Percentiles rank a stretch among this genome's conserved stretches.
Evolutionary conservation across 345 rosid genomes (phyloP).

Genomic region (Citrus mangshanensis): DNA sequence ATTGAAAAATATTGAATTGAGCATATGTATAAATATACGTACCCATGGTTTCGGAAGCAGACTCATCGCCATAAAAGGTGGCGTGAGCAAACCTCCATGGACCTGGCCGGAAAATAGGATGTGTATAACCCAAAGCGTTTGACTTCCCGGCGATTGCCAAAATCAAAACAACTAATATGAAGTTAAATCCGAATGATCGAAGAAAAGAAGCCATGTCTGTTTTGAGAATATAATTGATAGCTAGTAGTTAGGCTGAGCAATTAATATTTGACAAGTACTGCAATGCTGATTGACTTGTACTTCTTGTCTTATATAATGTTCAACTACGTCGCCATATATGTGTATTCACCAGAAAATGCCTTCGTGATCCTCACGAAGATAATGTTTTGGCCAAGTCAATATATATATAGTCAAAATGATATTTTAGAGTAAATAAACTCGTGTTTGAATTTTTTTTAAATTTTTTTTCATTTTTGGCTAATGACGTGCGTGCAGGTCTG

Average conservation of each 20-base stretch:
- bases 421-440: not conserved
- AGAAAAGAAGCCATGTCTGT: conserved; percentile 24
- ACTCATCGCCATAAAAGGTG: conserved; percentile 70
- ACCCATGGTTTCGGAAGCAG: conserved; percentile 66
- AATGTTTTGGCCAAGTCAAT: conserved; percentile 5
- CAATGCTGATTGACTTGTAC: not conserved
- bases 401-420: too few relatives aligned
- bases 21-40: not conserved
- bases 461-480: not conserved
- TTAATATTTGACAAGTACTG: not conserved
- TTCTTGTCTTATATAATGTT: conserved; percentile 1
- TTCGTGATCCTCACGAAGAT: conserved; percentile 43
- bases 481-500: conserved; percentile 21
- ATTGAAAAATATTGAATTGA: too few relatives aligned
- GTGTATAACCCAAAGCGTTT: conserved; percentile 12
- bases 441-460: not conserved
- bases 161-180: conserved; percentile 22
- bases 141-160: conserved; percentile 21
- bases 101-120: conserved; percentile 36
- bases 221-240: not conserved
- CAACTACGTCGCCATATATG: not conserved
- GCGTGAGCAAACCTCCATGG: conserved; percentile 62
- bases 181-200: conserved; percentile 39
- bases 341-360: conserved; percentile 1
- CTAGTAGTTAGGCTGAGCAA: not conserved